Base-by-base conservation (phyloP, 2,329 filamentous ascomycete species). In the Alternaria panax region DNA sequence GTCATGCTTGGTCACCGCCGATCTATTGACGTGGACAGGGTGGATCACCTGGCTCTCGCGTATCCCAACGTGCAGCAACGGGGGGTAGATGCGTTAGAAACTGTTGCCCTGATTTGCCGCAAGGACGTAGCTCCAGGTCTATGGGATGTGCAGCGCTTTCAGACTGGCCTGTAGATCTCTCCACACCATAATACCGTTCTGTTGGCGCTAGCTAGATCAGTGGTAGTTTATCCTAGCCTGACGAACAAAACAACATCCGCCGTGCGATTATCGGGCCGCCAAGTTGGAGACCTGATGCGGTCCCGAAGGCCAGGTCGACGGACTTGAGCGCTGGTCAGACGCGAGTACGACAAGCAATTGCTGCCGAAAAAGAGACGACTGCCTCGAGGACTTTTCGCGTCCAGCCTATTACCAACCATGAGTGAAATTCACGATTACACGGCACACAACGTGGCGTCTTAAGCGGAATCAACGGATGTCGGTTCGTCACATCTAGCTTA, bases 41-140 rank as follows among this genome's bases (percentile, higher is more conserved):
- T 61, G 63, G 61, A 67, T 70, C 72, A 73, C 66, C 67, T 69
- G 63, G 60, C 62, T 60, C 63, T 70, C 61, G 67, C 67, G 54
- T 69, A 62, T 59, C 51, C 51, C 64, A 51, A 30, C 54, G 54
- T 71, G 70, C 67, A 70, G 68, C 66, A 64, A 67, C 64, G 63
- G 61, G 61, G 67, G 46, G 55, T 57, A 58, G 57, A 59, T 59
- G 54, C 57, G 25, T 53, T 36, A 16, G 43, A 50, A 52, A 59
- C 59, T 46, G 50, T 61, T 66, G 54, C 54, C 54, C 55, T 70
- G 59, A 72, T 69, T 70, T 61, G 68, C 69, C 63, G 51, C 62
- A 59, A 64, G 54, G 59, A 53, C 56, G 53, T 55, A 43, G 61
- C 53, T 52, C 38, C 38, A 59, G 57, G 52, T 58, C 64, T 62